Base-by-base conservation (phyloP, 805 yeast genomes). In the Metschnikowia matae region DNA sequence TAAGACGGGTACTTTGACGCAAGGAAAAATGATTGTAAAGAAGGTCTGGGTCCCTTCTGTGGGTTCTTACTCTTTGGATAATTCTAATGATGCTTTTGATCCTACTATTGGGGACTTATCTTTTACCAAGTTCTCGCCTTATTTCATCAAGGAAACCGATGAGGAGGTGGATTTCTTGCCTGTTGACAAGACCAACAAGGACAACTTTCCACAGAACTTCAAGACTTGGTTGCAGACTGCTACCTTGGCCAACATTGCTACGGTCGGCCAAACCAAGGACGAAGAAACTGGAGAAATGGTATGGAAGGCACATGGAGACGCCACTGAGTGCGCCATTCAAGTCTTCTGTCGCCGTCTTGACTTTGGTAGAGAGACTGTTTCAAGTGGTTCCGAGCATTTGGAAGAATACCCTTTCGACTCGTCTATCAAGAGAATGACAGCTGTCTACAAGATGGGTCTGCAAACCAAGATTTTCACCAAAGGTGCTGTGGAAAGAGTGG, bases 1-100 rank as follows among this genome's bases (percentile, higher is more conserved):
- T 69, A 86, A 86, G 62, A 86, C 94, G 7, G 94, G 94, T 54
- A 86, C 94, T 37, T 74, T 86, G 52, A 86, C 94, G 4, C 87
- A 84, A 57, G 92, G 92, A 48, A 83, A 83, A 56, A 86, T 86
- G 94, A 74, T 86, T 60, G 81, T 82, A n/a, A 81, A 78, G 54
- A 77, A 80, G 53, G 83, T 78, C 17, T 86, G 89, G 88, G 62
- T 86, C 40, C 89, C 90, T 7, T 68, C 75, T 5, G 71, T 74
- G 38, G 90, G 91, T 14, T 74, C 83, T 13, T 77, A 74, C 56
- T 64, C 75, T 10, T 80, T 85, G 37, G 65, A 68, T n/a, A 75
- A 77, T 49, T 74, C 85, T 13, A 74, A 73, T 54, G 84, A 82
- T 40, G 83, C 89, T 4, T 79, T 77, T 54, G 79, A 86, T 66